Percentiles rank a stretch among this genome's conserved stretches.
Conservation (phyloP, 768 basidiomycete genomes). For the Rhodotorula toruloides region DNA sequence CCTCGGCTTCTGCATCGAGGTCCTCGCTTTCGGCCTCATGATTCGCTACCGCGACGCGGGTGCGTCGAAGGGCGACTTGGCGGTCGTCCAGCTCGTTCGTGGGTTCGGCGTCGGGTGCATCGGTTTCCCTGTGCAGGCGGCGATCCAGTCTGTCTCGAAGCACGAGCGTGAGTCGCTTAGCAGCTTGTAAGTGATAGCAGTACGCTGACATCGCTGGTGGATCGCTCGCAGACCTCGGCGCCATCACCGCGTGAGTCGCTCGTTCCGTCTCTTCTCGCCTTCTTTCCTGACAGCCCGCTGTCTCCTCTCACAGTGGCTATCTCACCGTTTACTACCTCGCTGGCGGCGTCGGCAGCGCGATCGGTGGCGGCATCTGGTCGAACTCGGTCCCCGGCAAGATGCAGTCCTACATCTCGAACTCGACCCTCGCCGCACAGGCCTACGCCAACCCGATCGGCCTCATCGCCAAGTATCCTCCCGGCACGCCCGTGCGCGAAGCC, state of each 20-base stretch:
- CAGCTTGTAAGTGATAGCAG: background rate
- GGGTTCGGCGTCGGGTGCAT: slow-evolving; percentile 42
- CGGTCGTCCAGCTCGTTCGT: slow-evolving; percentile 44
- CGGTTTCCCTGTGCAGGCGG: slow-evolving; percentile 43
- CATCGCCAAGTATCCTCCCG: slow-evolving; percentile 36
- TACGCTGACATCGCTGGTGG: background rate
- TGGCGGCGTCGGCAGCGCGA: slow-evolving; percentile 39
- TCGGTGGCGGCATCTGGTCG: slow-evolving; percentile 46
- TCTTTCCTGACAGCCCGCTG: background rate
- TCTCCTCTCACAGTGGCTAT: slow-evolving; percentile 15
- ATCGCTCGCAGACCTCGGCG: slow-evolving; percentile 22
- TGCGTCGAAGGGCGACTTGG: slow-evolving; percentile 41
- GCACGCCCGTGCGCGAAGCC: slow-evolving; percentile 41
- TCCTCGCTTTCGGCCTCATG: slow-evolving; percentile 45
- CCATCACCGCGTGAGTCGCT: background rate
- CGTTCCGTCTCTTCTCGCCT: background rate
- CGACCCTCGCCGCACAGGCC: slow-evolving; percentile 40
- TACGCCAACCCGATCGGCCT: slow-evolving; percentile 44
- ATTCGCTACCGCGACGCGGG: slow-evolving; percentile 42
- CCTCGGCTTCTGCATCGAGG: slow-evolving; percentile 41
- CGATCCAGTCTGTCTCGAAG: slow-evolving; percentile 36
- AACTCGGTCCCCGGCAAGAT: slow-evolving; percentile 42
- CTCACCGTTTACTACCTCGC: slow-evolving; percentile 42
- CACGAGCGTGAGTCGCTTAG: slow-evolving; percentile 23
- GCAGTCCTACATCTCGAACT: slow-evolving; percentile 40